These are phyloP conservation scores for Cercospora berteroae DNA, from an alignment of 2,329 filamentous ascomycete species.

Conservation along the genomic window DNA sequence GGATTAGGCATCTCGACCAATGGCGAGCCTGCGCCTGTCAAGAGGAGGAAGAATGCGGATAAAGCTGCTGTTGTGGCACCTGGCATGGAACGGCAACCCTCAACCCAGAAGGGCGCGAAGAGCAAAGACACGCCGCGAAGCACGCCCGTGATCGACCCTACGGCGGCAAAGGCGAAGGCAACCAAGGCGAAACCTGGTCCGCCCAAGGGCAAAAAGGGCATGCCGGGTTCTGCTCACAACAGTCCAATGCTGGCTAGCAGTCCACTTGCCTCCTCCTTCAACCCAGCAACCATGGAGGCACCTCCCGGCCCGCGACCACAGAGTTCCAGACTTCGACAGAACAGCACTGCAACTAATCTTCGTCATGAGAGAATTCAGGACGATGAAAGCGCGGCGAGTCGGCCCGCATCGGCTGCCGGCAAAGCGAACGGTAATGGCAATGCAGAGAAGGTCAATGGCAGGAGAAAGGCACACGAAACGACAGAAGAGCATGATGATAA, in stretches of 20 bases:
- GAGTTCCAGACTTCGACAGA: constrained; percentile 72
- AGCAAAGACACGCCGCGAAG: constrained; percentile 62
- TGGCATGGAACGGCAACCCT: constrained; percentile 67
- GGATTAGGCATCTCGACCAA: constrained; percentile 63
- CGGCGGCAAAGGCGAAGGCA: constrained; percentile 71
- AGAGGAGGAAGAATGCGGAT: constrained; percentile 81
- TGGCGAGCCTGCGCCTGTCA: constrained; percentile 64
- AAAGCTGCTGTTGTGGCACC: constrained; percentile 51
- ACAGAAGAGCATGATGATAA: constrained; percentile 27
- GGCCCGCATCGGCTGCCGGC: constrained; percentile 29
- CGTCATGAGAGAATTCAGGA: constrained; percentile 34
- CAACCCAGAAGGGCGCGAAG: constrained; percentile 39
- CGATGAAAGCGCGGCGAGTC: constrained; percentile 44
- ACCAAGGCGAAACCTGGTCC: constrained; percentile 65
- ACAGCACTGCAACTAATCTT: constrained; percentile 57
- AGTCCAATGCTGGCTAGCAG: constrained; percentile 48
- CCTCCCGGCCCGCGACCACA: constrained; percentile 65
- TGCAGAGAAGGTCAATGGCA: constrained; percentile 28
- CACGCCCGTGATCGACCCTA: constrained; percentile 63
- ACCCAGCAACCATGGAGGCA: constrained; percentile 69
- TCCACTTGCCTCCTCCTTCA: constrained; percentile 48
- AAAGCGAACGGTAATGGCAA: constrained; percentile 29
- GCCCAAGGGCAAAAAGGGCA: constrained; percentile 75
- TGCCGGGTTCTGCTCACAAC: constrained; percentile 41
- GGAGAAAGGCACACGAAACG: constrained; percentile 25